Evolutionary conservation across 2,329 filamentous ascomycete species (phyloP), one percentile per base, ranked within the genome.

Genomic region (Scopulariopsis brevicaulis): DNA sequence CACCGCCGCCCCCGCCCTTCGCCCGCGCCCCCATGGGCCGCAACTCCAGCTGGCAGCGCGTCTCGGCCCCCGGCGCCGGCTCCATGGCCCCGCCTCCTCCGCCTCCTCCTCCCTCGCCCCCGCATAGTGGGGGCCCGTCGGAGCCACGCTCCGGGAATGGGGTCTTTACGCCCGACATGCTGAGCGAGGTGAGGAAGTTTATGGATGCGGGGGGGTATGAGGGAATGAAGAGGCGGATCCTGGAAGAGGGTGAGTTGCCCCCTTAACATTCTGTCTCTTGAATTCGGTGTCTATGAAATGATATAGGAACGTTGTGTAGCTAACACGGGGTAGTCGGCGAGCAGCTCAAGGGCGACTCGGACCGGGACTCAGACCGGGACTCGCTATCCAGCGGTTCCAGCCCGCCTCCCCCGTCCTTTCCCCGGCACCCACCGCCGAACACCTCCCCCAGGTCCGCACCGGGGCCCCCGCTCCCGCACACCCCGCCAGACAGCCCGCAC

Each of bases 241-340:
- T 50, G 20, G 46, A 65, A 43, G 65, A 66, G 46, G 50, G 61
- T 58, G 1, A 50, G 54, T 37, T 22, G 11, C 22, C 20, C 12
- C 37, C 12, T 32, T 4, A 32, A 4, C 28, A 32, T 32, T 8
- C 28, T 8, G 28, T 8, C 28, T 8, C 28, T 8, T 32, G 28
- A 4, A 4, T 32, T 32, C 8, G 28, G 28, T 8, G 4, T 8
- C 4, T 32, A 8, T 32, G 28, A 8, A 32, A 32, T 32, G 28
- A 8, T 8, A 32, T 32, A 8, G 28, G 28, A 8, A 8, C 28
- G 8, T 24, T 50, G 20, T 20, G 46, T 24, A 6, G 46, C 60
- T 62, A 12, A 62, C 34, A 24, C 32, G 18, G 53, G n/a, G 54
- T 57, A 60, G 60, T 50, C 48, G 54, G 43, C 32, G 43, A 50